Conservation (phyloP, 225 moss, liverwort and hornwort species). For the Sphagnum contortum region DNA sequence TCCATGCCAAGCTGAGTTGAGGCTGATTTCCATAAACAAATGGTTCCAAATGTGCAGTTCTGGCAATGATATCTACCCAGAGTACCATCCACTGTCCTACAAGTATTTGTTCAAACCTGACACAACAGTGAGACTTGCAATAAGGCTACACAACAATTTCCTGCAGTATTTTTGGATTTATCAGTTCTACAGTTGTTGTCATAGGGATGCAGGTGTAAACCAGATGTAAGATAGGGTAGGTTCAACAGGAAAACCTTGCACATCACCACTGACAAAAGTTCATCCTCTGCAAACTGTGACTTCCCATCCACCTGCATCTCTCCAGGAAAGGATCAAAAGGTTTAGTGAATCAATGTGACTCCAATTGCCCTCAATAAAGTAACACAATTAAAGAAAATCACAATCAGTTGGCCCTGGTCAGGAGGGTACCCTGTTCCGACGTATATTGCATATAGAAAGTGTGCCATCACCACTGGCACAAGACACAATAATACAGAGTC, state of each 20-base stretch:
- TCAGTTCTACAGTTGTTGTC: neutral
- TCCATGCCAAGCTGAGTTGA: no score
- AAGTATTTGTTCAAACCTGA: no score
- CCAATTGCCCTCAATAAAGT: neutral
- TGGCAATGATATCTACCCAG: no score
- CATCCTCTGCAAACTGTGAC: constrained; percentile 89
- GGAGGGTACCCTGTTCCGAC: constrained; percentile 42
- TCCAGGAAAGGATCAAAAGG: neutral
- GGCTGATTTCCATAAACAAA: no score
- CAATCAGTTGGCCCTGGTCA: neutral
- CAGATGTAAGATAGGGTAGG: no score
- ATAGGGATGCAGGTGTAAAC: no score
- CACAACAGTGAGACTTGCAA: no score
- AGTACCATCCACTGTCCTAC: no score
- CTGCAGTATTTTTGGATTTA: no score
- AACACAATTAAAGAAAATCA: no score
- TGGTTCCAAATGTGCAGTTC: no score
- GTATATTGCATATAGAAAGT: constrained; percentile 75
- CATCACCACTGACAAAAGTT: constrained; percentile 78
- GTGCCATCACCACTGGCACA: constrained; percentile 74
- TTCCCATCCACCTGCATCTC: constrained; percentile 40
- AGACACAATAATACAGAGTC: neutral
- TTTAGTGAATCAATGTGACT: neutral
- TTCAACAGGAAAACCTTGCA: constrained; percentile 35
- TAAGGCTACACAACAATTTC: no score